Base-by-base conservation (phyloP, 192 early-diverging fungal species). In the Coemansia sp. region DNA sequence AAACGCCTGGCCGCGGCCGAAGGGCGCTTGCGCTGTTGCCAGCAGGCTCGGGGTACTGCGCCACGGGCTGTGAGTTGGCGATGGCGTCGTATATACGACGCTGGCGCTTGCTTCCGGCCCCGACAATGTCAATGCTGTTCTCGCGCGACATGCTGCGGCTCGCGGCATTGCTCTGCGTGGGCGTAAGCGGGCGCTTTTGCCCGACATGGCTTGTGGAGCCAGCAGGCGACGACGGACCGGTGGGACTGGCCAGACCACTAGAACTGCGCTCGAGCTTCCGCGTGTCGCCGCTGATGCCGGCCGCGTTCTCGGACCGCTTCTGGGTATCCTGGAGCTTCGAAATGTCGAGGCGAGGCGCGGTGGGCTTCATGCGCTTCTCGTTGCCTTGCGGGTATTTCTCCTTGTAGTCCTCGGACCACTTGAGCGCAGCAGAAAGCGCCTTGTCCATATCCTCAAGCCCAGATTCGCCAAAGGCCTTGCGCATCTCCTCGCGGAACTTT, bases 401-500 rank as follows among this genome's bases (percentile, higher is more conserved):
- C 58, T 56, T 72, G 67, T 67, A 71, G 46, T 63, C 34, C 13
- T n/a, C 32, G 16, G 65, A 48, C 67, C 67, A 64, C 10, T 30
- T 29, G n/a, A 69, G 63, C 4, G 70, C 47, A 19, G 1, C 35
- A 25, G 49, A 48, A 56, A 61, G 61, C 28, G 58, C 27, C n/a
- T 24, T 20, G 6, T 78, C 67, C 18, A 58, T 32, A 6, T 32
- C 34, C 24, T 62, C 62, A 30, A 67, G 60, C 52, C 66, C 75
- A 2, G 65, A 30, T 16, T 68, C 66, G 28, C 35, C 56, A 24
- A 69, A 30, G 0, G 65, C 62, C 18, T 30, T 42, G 49, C 64
- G 63, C 69, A 78, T 65, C 18, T 69, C 45, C 9, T 61, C 60
- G 45, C 76, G 67, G 46, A 60, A 69, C 6, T 50, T 61, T 7